A percentile compares a stretch with the other conserved stretches of the same genome.
Conservation (phyloP, 1,284 basidiomycete species). For the Cutaneotrichosporon spelunceum region DNA sequence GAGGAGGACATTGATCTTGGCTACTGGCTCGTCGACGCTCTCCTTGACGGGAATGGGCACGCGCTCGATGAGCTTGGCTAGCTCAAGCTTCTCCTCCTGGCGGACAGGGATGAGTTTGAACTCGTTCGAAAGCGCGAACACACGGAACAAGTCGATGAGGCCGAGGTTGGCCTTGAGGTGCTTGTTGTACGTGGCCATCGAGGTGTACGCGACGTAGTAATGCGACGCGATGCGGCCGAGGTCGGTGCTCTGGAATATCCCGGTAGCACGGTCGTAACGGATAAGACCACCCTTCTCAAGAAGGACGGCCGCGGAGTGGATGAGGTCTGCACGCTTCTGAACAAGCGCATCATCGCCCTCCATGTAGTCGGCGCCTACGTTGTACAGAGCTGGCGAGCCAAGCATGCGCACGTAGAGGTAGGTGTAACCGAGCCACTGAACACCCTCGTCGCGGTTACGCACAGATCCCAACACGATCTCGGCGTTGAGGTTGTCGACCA, state of each 20-base stretch:
- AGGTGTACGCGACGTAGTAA: constrained; percentile 93
- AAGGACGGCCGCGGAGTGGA: constrained; percentile 88
- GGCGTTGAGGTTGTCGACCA: constrained; percentile 95
- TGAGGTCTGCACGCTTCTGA: constrained; percentile 90
- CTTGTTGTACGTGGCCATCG: constrained; percentile 96
- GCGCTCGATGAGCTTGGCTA: constrained; percentile 87
- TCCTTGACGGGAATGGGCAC: constrained; percentile 99
- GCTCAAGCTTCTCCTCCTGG: constrained; percentile 80
- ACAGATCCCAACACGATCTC: constrained; percentile 96
- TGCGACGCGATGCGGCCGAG: constrained; percentile 93
- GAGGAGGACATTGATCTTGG: constrained; percentile 95
- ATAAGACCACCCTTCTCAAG: constrained; percentile 92
- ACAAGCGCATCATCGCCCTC: constrained; percentile 73
- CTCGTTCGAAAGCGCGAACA: constrained; percentile 95
- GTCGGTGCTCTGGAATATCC: constrained; percentile 86
- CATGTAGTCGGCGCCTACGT: constrained; percentile 84
- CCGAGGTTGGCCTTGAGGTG: constrained; percentile 85
- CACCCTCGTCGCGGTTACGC: constrained; percentile 92
- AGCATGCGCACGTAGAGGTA: constrained; percentile 98
- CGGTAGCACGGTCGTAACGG: constrained; percentile 87
- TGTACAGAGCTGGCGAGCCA: constrained; percentile 81
- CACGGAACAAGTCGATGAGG: constrained; percentile 86
- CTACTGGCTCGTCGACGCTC: constrained; percentile 88
- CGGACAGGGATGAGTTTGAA: constrained; percentile 91
- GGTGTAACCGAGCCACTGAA: constrained; percentile 94